Conservation (phyloP, 31 red algal genomes). For the Bonnemaisonia californica region DNA sequence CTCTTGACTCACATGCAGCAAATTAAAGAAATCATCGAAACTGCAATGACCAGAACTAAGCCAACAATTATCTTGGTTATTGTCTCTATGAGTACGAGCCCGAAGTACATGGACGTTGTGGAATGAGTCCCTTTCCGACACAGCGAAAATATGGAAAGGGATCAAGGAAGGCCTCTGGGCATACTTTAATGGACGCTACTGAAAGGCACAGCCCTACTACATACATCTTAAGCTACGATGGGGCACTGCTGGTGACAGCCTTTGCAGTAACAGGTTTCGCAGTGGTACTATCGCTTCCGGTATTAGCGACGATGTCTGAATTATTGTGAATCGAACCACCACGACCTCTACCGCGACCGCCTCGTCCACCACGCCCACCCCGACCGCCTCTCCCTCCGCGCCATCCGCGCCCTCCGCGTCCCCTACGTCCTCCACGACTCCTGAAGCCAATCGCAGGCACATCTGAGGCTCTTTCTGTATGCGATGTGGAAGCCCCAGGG, state of each 20-base stretch:
- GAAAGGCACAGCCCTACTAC: no score
- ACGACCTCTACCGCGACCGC: constrained; percentile 47
- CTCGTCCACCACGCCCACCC: constrained; percentile 44
- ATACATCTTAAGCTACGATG: constrained; percentile 2
- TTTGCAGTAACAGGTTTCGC: constrained; percentile 27
- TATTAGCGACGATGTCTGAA: neutral
- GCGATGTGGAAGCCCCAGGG: no score
- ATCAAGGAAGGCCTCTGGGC: no score
- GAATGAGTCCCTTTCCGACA: no score
- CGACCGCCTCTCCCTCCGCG: constrained; percentile 45
- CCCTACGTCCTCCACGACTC: constrained; percentile 6
- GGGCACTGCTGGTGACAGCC: constrained; percentile 34
- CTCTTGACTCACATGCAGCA: no score
- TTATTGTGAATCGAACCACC: neutral
- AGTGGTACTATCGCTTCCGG: neutral
- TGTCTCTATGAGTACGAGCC: no score
- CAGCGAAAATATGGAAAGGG: no score
- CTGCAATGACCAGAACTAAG: no score
- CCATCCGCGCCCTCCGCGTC: constrained; percentile 28
- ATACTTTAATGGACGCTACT: no score
- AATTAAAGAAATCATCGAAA: no score
- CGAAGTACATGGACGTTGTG: no score
- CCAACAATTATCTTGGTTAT: no score
- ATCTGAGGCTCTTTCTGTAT: neutral
- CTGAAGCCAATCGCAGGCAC: neutral